Conservation (phyloP, 345 rosid genomes). For the Anastatica hierochuntica region DNA sequence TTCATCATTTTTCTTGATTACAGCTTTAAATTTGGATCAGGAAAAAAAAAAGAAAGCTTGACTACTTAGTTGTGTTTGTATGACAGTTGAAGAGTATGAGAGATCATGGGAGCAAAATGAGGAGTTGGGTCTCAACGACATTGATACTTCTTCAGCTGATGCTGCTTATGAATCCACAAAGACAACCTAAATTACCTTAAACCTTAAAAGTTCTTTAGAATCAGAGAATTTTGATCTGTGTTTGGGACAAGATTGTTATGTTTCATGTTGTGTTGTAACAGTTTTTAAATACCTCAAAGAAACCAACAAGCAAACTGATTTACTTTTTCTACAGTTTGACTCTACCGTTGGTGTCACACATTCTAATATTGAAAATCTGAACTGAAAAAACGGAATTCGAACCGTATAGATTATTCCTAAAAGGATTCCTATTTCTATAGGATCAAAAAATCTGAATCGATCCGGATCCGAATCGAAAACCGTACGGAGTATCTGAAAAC, state of each 20-base stretch:
- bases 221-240: neutral
- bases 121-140: conserved; percentile 84
- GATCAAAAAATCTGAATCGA: too few species aligned
- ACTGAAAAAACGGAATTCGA: too few species aligned
- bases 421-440: too few species aligned
- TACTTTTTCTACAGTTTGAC: neutral
- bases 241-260: neutral
- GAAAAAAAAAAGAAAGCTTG: too few species aligned
- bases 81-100: conserved; percentile 68
- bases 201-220: neutral
- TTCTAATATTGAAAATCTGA: too few species aligned
- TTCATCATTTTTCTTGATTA: conserved; percentile 11
- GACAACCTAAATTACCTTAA: neutral
- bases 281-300: neutral
- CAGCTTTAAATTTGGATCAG: neutral
- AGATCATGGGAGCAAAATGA: conserved; percentile 94
- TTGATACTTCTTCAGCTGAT: conserved; percentile 83
- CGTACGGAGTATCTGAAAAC: too few species aligned
- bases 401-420: too few species aligned
- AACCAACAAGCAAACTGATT: neutral
- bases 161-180: conserved; percentile 42
- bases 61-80: neutral
- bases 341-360: neutral
- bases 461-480: too few species aligned
- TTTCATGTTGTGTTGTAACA: neutral